A percentile compares a stretch with the other conserved stretches of the same genome.
phyloP scores from a whole-genome alignment of 495 filamentous ascomycete genomes.

The Hypoxylon cercidicola region DNA sequence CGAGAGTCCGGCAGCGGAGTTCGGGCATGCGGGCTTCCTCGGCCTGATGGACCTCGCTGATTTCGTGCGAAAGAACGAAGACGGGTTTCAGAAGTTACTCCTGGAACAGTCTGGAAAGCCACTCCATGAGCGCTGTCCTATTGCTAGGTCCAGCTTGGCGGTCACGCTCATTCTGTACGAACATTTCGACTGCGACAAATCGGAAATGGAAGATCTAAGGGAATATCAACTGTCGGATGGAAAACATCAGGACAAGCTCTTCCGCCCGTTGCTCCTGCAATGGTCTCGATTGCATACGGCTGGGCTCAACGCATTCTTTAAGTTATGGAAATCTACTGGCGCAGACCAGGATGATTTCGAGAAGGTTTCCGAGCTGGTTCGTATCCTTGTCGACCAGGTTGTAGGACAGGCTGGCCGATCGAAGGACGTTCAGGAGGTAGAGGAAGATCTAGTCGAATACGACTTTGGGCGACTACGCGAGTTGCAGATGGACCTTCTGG shows the following conservation, averaged over 20 bases:
- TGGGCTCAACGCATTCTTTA: conserved; percentile 87
- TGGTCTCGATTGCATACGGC: conserved; percentile 96
- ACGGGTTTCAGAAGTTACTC: conserved; percentile 89
- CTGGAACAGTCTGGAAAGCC: conserved; percentile 87
- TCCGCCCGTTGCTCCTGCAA: conserved; percentile 88
- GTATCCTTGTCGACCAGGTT: conserved; percentile 91
- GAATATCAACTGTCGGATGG: conserved; percentile 81
- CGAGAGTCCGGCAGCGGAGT: conserved; percentile 85
- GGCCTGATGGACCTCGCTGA: conserved; percentile 98
- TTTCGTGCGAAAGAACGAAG: conserved; percentile 89
- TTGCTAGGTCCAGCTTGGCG: conserved; percentile 87
- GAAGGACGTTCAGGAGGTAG: conserved; percentile 87
- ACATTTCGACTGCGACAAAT: conserved; percentile 93
- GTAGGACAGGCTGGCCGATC: conserved; percentile 84
- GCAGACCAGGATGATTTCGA: conserved; percentile 88
- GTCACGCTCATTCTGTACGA: conserved; percentile 91
- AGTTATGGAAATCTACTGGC: conserved; percentile 89
- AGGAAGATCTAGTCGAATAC: conserved; percentile 87
- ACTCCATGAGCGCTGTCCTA: conserved; percentile 79
- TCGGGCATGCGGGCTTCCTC: conserved; percentile 85
- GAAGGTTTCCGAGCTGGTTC: conserved; percentile 88
- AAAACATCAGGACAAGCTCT: conserved; percentile 84
- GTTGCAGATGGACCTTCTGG: conserved; percentile 94
- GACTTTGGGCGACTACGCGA: conserved; percentile 80
- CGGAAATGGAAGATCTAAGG: conserved; percentile 82